Evolutionary conservation across 208 protist genomes (phyloP).

Genomic region (Trypanosoma avium): DNA sequence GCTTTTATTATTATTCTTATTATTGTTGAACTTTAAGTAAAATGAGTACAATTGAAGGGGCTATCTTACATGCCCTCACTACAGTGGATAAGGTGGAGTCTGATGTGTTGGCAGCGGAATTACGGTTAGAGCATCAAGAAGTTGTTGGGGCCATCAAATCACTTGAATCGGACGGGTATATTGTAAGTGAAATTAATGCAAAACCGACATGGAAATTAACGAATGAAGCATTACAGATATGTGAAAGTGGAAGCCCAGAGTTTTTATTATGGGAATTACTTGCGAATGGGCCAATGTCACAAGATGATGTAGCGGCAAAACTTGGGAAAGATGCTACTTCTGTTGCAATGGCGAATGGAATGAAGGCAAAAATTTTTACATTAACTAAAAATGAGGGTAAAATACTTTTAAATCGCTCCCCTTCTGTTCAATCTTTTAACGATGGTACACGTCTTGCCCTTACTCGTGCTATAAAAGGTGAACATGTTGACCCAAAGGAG

Average conservation of each 20-base stretch:
- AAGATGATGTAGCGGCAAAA: slow-evolving; percentile 50
- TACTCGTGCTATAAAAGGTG: slow-evolving; percentile 23
- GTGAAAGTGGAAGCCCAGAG: slow-evolving; percentile 90
- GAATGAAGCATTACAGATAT: slow-evolving; percentile 74
- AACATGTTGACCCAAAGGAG: slow-evolving; percentile 58
- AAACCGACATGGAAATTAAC: slow-evolving; percentile 73
- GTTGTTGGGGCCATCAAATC: slow-evolving; percentile 92
- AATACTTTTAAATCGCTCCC: slow-evolving; percentile 45
- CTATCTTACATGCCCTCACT: slow-evolving; percentile 36
- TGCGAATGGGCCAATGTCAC: slow-evolving; percentile 30
- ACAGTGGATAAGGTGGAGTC: slow-evolving; percentile 42
- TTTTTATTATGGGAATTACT: slow-evolving; percentile 68
- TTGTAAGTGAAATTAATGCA: slow-evolving; percentile 56
- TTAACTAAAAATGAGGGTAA: slow-evolving; percentile 80
- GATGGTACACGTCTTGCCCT: slow-evolving; percentile 51
- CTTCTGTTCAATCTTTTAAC: slow-evolving; percentile 25
- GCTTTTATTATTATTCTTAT: too few relatives aligned
- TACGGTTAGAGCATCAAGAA: slow-evolving; percentile 79
- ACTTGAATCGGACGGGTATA: slow-evolving; percentile 80
- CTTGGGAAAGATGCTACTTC: slow-evolving; percentile 60
- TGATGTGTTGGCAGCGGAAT: slow-evolving; percentile 47
- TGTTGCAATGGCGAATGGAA: slow-evolving; percentile 90
- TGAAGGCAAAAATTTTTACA: slow-evolving; percentile 92
- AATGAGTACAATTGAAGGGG: slow-evolving; percentile 24
- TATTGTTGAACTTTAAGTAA: too few relatives aligned